Base-by-base conservation (phyloP, 495 filamentous ascomycete genomes). In the Aspergillus conjunctus region DNA sequence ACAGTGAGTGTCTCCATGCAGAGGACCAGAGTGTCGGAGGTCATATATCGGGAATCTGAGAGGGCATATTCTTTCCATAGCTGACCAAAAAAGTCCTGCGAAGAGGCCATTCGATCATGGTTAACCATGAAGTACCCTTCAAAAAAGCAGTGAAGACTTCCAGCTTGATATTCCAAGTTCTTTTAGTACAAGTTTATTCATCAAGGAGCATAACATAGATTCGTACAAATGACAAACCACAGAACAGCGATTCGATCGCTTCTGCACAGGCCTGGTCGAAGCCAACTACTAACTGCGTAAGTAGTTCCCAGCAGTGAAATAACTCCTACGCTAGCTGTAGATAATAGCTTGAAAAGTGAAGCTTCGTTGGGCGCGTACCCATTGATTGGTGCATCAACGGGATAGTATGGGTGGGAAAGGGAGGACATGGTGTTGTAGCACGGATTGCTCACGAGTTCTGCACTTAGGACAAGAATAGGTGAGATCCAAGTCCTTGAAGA, bases 21-120 rank as follows among this genome's bases (percentile, higher is more conserved):
- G 3, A 95, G 77, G 59, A 95, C 91, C 68, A 95, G 89, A 0
- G 85, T 81, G 66, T 96, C 88, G 9, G 84, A 83, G 5, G 86
- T 91, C 68, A 95, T 76, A 64, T 95, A 95, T 37, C 91, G 83
- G 31, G 90, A 92, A 72, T 95, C 91, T 17, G 89, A 91, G 39
- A 89, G 79, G 7, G 89, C 82, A 77, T 95, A 95, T 68, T 95
- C 91, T 67, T 94, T 95, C 91, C 91, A 95, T 37, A 94, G 73
- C 73, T 94, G 90, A 0, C 88, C 88, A 44, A 92, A 85, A 0
- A 92, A 66, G 61, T 86, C 83, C 69, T 86, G 83, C 49, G 73
- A 76, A 11, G 77, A 73, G 4, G 76, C 83, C 81, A 89, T 85
- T 33, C 68, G 75, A 20, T 76, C 72, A 75, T 88, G 87, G 69